These are phyloP conservation scores for Epichloe uncinata DNA, from an alignment of 2,329 filamentous ascomycete genomes.

Conservation along the genomic window DNA sequence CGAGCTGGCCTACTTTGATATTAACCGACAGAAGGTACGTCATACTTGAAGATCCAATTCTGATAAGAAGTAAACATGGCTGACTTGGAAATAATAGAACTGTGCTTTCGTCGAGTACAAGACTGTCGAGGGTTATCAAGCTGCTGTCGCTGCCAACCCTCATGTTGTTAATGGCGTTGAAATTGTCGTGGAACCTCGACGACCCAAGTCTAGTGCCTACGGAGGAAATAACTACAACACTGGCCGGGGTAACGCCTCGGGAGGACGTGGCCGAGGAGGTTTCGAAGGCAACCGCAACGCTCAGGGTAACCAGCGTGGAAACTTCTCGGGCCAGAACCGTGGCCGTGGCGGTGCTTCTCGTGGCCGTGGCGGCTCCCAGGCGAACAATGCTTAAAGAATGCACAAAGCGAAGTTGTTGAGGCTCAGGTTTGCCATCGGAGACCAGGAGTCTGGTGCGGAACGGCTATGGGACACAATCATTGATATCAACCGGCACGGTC, in stretches of 20 bases:
- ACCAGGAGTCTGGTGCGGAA: not conserved
- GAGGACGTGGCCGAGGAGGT: conserved; percentile 51
- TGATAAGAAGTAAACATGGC: not conserved
- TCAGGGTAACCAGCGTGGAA: conserved; percentile 50
- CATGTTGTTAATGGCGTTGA: conserved; percentile 72
- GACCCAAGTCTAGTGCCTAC: conserved; percentile 57
- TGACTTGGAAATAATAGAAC: conserved; percentile 44
- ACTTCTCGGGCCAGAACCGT: conserved; percentile 52
- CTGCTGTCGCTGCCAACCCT: conserved; percentile 72
- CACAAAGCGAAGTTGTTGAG: not conserved
- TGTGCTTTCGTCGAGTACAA: conserved; percentile 95
- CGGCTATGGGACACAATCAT: not conserved
- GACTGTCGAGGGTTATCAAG: conserved; percentile 65
- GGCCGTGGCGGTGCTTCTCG: conserved; percentile 54
- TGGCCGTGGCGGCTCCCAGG: conserved; percentile 46
- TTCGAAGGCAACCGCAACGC: conserved; percentile 46
- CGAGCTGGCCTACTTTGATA: conserved; percentile 58
- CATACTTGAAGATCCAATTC: not conserved
- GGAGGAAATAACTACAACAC: conserved; percentile 54
- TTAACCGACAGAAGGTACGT: conserved; percentile 71
- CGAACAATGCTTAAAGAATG: conserved; percentile 33
- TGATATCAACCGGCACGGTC: not conserved
- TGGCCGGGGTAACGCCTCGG: conserved; percentile 44
- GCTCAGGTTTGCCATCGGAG: not conserved
- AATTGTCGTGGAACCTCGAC: conserved; percentile 80